These are phyloP conservation scores for Aspergillus coremiiformis DNA, from an alignment of 495 filamentous ascomycete genomes.

Conservation along the genomic window DNA sequence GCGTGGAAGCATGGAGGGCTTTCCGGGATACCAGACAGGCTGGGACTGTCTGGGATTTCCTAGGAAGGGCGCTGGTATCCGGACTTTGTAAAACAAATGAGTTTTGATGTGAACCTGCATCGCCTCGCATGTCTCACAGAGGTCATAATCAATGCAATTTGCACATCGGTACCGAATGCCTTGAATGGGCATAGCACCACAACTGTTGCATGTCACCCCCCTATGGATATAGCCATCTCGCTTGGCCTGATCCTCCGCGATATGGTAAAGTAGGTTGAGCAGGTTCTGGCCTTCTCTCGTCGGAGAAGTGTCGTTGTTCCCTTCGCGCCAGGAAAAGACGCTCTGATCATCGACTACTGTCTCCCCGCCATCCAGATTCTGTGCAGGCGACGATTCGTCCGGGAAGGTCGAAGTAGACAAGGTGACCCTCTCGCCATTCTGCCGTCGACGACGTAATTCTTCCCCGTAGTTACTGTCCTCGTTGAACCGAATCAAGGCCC, in stretches of 20 bases:
- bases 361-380: conserved; percentile 44
- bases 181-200: conserved; percentile 75
- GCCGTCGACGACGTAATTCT: conserved; percentile 36
- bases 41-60: conserved; percentile 61
- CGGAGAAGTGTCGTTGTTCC: conserved; percentile 44
- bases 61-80: conserved; percentile 62
- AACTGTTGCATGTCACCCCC: conserved; percentile 87
- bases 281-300: conserved; percentile 65
- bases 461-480: conserved; percentile 38
- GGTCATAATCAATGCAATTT: conserved; percentile 88
- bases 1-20: conserved; percentile 60
- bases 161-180: conserved; percentile 87
- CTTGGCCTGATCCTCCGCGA: conserved; percentile 74
- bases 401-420: conserved; percentile 38
- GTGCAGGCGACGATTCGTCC: conserved; percentile 40
- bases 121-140: conserved; percentile 83
- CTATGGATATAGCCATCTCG: conserved; percentile 88
- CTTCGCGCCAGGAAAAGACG: conserved; percentile 50
- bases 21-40: conserved; percentile 85
- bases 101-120: conserved; percentile 81
- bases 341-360: conserved; percentile 54
- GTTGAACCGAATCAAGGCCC: conserved; percentile 36
- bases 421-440: conserved; percentile 38
- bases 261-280: conserved; percentile 64
- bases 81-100: conserved; percentile 92